Percentiles rank a stretch among this genome's conserved stretches.
phyloP scores from a whole-genome alignment of 805 yeast genomes.

The Maudiozyma bulderi region DNA sequence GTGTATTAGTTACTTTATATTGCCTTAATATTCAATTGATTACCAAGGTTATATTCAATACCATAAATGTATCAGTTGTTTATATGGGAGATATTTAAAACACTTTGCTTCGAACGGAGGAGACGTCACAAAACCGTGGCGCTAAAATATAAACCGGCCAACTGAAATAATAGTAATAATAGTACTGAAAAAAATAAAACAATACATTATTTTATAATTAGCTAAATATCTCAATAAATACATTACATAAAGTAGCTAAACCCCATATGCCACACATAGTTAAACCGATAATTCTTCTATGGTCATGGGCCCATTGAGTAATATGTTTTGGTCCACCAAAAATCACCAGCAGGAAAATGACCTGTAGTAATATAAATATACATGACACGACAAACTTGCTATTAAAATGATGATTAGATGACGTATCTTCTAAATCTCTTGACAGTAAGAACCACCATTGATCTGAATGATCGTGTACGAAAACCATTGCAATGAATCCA shows the following conservation, averaged over 20 bases:
- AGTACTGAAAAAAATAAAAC: too few relatives aligned
- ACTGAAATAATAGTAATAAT: too few relatives aligned
- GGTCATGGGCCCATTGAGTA: constrained; percentile 6
- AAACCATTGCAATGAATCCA: constrained; percentile 40
- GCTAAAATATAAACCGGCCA: too few relatives aligned
- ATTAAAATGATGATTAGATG: constrained; percentile 4
- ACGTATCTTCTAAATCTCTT: constrained; percentile 11
- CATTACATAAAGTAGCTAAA: constrained; percentile 18
- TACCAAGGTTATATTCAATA: too few relatives aligned
- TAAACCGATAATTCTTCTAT: constrained; percentile 17
- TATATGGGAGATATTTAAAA: too few relatives aligned
- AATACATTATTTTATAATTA: background rate
- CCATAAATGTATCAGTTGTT: too few relatives aligned
- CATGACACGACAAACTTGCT: constrained; percentile 23
- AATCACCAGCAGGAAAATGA: constrained; percentile 9
- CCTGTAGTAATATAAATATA: constrained; percentile 16
- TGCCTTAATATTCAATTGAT: too few relatives aligned
- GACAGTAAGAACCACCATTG: constrained; percentile 20
- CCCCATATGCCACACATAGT: constrained; percentile 22
- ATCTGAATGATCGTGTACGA: constrained; percentile 10
- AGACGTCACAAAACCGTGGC: too few relatives aligned
- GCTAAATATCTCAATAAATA: constrained; percentile 15
- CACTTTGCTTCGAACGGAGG: too few relatives aligned
- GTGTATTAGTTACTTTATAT: too few relatives aligned
- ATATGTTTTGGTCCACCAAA: constrained; percentile 13